Base-by-base conservation (phyloP, 176 grass and related monocot genomes). In the Oryza meridionalis region DNA sequence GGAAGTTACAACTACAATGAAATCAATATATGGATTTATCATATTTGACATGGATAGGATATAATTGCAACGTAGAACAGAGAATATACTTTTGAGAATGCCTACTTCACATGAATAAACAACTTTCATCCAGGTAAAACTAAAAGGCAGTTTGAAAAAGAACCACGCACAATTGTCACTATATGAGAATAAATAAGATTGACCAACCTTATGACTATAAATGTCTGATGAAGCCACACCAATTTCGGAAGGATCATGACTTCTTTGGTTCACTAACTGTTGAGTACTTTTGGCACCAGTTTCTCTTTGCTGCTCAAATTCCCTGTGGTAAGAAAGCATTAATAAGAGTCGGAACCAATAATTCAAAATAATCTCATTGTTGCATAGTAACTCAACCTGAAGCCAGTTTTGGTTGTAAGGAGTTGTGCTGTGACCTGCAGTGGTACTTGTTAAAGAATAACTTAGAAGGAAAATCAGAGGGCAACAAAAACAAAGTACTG, bases 261-360 rank as follows among this genome's bases (percentile, higher is more conserved):
- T 93, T 88, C 90, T 90, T 82, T 91, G 86, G 61, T 87, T 98
- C 49, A 90, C 84, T 85, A 91, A 81, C 81, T 86, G 88, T 68
- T 94, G 91, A 83, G 85, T 73, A 64, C 91, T 90, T 87, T 81
- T 92, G 22, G 91, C 45, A 6, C 90, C 90, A 80, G 81, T 82
- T 87, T 94, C 90, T 68, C 91, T 93, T 87, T 99, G 96, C 75
- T 99, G 96, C 86, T 99, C 96, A 94, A 99, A 99, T 84, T 99
- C 96, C 85, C 93, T 99, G 86, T 82, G 65, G 73, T 14, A 78
- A 82, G 77, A 11, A 84, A 84, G 27, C 51, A 81, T 73, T 64
- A 51, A 86, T 83, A 85, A 92, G 50, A 85, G 4, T 58, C 67
- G 22, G 53, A 73, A 69, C 21, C 35, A 61, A 84, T 66, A 77